Evolutionary conservation across 192 early-diverging fungal species (phyloP).

Genomic region (Coemansia sp.): DNA sequence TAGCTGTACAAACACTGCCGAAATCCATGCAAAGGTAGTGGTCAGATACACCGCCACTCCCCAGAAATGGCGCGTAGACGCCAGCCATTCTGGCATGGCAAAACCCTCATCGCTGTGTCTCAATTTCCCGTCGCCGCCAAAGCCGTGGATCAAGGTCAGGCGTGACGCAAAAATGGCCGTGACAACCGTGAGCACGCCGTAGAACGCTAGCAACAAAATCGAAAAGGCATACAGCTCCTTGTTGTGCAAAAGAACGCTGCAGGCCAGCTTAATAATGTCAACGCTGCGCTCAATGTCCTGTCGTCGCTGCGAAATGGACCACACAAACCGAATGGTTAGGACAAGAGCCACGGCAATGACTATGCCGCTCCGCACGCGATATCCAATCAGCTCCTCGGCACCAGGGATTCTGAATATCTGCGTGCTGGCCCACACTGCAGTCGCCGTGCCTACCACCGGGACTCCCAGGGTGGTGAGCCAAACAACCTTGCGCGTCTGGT

Average conservation of each 20-base stretch:
- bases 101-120: no score
- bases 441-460: conserved; percentile 29
- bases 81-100: no score
- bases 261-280: conserved; percentile 26
- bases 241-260: conserved; percentile 31
- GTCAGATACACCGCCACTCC: conserved; percentile 22
- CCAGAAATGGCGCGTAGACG: conserved; percentile 3
- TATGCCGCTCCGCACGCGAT: conserved; percentile 25
- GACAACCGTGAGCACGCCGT: conserved; percentile 20
- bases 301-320: conserved; percentile 27
- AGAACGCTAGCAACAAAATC: conserved; percentile 35
- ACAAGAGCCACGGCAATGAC: conserved; percentile 27
- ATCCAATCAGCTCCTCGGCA: conserved; percentile 26
- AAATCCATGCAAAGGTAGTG: conserved; percentile 36
- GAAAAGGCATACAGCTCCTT: conserved; percentile 43
- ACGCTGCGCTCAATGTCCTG: conserved; percentile 45
- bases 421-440: conserved; percentile 37
- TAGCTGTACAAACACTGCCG: conserved; percentile 44
- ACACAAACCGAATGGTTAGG: conserved; percentile 33
- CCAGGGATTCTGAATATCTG: conserved; percentile 29
- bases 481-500: conserved; percentile 36
- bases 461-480: conserved; percentile 46
- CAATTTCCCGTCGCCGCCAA: not conserved
- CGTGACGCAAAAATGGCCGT: conserved; percentile 39
- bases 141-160: conserved; percentile 1